phyloP scores from a whole-genome alignment of 2,329 filamentous ascomycete species.

The Colletotrichum cereale region DNA sequence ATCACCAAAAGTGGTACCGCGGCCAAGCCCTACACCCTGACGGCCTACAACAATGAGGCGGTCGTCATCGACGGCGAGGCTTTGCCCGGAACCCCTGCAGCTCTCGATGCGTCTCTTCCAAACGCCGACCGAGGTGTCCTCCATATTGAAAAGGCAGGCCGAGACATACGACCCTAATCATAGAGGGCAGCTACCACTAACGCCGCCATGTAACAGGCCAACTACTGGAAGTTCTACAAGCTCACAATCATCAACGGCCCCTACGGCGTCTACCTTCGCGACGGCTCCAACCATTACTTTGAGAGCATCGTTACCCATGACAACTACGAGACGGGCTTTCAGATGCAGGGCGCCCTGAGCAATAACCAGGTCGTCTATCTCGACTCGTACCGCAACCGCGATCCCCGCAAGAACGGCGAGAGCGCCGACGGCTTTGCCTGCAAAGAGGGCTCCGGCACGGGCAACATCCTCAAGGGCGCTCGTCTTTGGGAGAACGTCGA shows the following conservation, averaged over 20 bases:
- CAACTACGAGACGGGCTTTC: conserved; percentile 55
- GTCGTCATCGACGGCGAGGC: conserved; percentile 61
- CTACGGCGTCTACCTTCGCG: conserved; percentile 53
- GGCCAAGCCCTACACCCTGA: conserved; percentile 55
- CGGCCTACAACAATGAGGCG: conserved; percentile 56
- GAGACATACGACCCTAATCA: too few relatives aligned
- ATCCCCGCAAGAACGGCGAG: conserved; percentile 65
- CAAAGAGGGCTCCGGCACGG: conserved; percentile 60
- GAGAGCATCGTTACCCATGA: conserved; percentile 52
- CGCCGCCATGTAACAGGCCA: conserved; percentile 43
- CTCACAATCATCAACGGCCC: conserved; percentile 54
- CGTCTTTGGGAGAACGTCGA: conserved; percentile 65
- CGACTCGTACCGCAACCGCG: conserved; percentile 59
- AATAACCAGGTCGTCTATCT: conserved; percentile 58
- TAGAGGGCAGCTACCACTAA: neutral
- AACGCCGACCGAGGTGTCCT: conserved; percentile 59
- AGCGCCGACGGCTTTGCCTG: conserved; percentile 62
- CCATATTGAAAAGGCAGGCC: conserved; percentile 55
- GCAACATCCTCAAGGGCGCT: conserved; percentile 59
- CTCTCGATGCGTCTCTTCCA: conserved; percentile 53
- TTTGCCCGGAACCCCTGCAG: conserved; percentile 55
- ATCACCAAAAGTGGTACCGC: conserved; percentile 58
- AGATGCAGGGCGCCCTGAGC: conserved; percentile 48
- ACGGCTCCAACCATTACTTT: conserved; percentile 53
- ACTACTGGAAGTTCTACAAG: conserved; percentile 53